Conservation (phyloP, 331 rosid genomes). For the Telfairia occidentalis region DNA sequence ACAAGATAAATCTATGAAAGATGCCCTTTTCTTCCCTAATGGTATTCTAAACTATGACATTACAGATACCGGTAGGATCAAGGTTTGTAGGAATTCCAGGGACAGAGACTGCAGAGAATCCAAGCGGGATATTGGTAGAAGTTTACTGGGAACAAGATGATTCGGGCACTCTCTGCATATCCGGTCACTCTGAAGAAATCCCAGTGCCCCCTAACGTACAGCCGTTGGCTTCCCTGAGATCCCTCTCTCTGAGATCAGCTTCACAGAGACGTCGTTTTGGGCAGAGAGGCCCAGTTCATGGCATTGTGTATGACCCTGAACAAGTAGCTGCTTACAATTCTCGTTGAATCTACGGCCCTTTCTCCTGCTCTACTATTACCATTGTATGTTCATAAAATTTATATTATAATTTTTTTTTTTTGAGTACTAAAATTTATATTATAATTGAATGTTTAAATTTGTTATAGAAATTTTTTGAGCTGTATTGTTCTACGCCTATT, state of each 20-base stretch:
- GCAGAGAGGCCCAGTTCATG: constrained; percentile 23
- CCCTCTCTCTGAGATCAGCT: constrained; percentile 21
- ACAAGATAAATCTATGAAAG: background rate
- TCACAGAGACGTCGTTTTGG: constrained; percentile 10
- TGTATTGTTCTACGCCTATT: background rate
- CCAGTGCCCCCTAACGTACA: constrained; percentile 33
- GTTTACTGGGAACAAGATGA: constrained; percentile 87
- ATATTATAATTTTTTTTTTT: too few species aligned
- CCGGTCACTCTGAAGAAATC: constrained; percentile 53
- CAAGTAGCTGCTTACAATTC: constrained; percentile 19
- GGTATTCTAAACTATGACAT: background rate
- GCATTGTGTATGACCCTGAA: constrained; percentile 47
- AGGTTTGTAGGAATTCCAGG: constrained; percentile 74
- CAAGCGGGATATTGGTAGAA: constrained; percentile 70
- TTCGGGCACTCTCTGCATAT: constrained; percentile 53
- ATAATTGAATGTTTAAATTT: background rate
- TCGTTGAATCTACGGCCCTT: constrained; percentile 13
- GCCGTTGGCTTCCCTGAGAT: constrained; percentile 21
- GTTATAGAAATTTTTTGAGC: background rate
- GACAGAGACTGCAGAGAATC: constrained; percentile 46
- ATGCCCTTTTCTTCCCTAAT: background rate
- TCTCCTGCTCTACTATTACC: background rate
- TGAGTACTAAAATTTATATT: background rate
- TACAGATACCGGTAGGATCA: constrained; percentile 72
- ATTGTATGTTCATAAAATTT: background rate